These are phyloP conservation scores for Physcomitrellopsis africana DNA, from an alignment of 225 moss, liverwort and hornwort species.

Conservation along the genomic window DNA sequence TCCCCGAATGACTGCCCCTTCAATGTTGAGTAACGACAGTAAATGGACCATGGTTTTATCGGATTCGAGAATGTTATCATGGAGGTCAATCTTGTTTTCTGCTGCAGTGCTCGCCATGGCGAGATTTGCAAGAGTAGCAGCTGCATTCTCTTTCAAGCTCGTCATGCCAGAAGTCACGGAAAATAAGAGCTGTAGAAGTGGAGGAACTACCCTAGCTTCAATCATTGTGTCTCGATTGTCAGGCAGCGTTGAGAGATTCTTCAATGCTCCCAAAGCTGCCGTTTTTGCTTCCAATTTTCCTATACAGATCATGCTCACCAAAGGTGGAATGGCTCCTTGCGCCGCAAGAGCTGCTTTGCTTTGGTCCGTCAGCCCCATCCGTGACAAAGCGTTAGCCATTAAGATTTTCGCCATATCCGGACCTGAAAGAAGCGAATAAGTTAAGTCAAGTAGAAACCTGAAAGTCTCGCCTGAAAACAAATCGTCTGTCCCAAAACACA, in stretches of 20 bases:
- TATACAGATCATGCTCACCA: conserved; percentile 79
- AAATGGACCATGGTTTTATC: conserved; percentile 85
- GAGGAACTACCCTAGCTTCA: conserved; percentile 77
- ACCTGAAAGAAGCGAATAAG: conserved; percentile 53
- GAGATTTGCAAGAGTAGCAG: conserved; percentile 90
- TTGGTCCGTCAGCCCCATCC: conserved; percentile 90
- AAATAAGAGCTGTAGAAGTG: conserved; percentile 81
- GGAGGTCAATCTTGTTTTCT: conserved; percentile 65
- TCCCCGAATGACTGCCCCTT: conserved; percentile 77
- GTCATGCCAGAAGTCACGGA: conserved; percentile 91
- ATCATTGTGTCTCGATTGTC: conserved; percentile 79
- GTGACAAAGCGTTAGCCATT: conserved; percentile 90
- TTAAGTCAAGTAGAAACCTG: neutral
- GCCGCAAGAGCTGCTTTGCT: conserved; percentile 70
- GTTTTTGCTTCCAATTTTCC: conserved; percentile 86
- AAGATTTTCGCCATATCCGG: conserved; percentile 85
- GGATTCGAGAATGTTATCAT: conserved; percentile 78
- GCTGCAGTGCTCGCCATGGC: conserved; percentile 67
- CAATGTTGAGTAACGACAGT: conserved; percentile 83
- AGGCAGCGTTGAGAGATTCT: conserved; percentile 76
- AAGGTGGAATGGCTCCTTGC: conserved; percentile 77
- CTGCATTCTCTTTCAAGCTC: conserved; percentile 89
- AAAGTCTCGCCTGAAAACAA: neutral
- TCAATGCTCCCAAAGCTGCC: conserved; percentile 85
- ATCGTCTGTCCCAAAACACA: neutral